These are phyloP conservation scores for Sclerotiophoma versabilis DNA, from an alignment of 2,329 filamentous ascomycete genomes.

Conservation along the genomic window DNA sequence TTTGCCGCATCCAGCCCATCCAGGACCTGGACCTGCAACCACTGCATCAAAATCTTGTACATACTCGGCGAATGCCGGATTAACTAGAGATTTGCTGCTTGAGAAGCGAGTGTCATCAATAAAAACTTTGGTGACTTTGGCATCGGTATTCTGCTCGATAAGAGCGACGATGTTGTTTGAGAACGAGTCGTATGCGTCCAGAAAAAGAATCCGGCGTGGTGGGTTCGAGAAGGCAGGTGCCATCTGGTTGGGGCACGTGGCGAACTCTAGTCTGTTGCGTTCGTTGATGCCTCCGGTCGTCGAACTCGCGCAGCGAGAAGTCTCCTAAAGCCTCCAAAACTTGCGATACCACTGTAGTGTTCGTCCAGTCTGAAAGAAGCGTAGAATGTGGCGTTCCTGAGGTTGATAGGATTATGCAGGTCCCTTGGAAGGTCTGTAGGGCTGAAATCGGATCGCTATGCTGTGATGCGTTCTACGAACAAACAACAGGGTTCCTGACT, in stretches of 20 bases:
- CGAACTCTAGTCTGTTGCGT: not conserved
- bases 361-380: not conserved
- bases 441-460: not conserved
- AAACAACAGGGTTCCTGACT: not conserved
- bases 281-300: not conserved
- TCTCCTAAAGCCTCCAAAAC: not conserved
- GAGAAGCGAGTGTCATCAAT: conserved; percentile 63
- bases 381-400: not conserved
- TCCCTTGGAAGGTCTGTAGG: not conserved
- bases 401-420: not conserved
- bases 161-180: conserved; percentile 92
- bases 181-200: conserved; percentile 97
- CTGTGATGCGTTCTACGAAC: not conserved
- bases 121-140: conserved; percentile 72
- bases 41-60: conserved; percentile 77
- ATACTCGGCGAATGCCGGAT: conserved; percentile 53
- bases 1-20: conserved; percentile 72
- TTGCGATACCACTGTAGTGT: not conserved
- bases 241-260: conserved; percentile 29
- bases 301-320: not conserved
- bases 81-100: not conserved
- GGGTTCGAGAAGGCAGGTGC: conserved; percentile 36
- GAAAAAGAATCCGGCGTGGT: conserved; percentile 72
- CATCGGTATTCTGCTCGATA: conserved; percentile 72
- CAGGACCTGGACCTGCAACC: conserved; percentile 89